Conservation (phyloP, 495 filamentous ascomycete genomes). For the Cryomyces minteri region DNA sequence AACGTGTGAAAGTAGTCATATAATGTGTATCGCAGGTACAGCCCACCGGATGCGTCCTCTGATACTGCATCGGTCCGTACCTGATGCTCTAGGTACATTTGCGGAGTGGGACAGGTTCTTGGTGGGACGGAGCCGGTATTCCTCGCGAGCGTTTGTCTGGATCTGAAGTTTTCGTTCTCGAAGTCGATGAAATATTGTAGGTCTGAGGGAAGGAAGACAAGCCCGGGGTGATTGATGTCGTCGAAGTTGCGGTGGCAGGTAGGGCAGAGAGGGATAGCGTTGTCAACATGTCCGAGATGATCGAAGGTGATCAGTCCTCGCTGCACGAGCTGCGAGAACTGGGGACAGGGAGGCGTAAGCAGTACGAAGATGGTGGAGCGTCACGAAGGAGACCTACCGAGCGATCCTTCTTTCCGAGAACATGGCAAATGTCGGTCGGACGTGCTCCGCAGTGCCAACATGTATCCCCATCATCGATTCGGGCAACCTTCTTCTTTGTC, state of each 20-base stretch:
- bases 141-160: background rate
- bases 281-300: slow-evolving; percentile 1
- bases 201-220: slow-evolving; percentile 5
- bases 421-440: slow-evolving; percentile 5
- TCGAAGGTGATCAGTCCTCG: slow-evolving; percentile 3
- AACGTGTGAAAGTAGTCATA: slow-evolving; percentile 5
- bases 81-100: slow-evolving; percentile 4
- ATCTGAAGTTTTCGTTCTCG: slow-evolving; percentile 5
- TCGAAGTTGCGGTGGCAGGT: slow-evolving; percentile 5
- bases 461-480: background rate
- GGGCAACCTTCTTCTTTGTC: background rate
- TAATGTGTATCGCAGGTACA: slow-evolving; percentile 2
- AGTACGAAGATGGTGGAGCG: background rate
- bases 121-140: background rate
- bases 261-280: slow-evolving; percentile 6
- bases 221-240: slow-evolving; percentile 2
- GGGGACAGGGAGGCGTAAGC: background rate
- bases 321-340: slow-evolving; percentile 2
- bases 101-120: slow-evolving; percentile 2
- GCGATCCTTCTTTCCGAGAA: slow-evolving; percentile 3
- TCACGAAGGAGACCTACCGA: slow-evolving; percentile 1
- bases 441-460: slow-evolving; percentile 5
- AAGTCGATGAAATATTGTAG: slow-evolving; percentile 6
- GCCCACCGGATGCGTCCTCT: slow-evolving; percentile 1
- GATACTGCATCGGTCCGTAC: background rate